Conservation (phyloP, 1,284 basidiomycete genomes). For the Apiotrichum siamense region DNA sequence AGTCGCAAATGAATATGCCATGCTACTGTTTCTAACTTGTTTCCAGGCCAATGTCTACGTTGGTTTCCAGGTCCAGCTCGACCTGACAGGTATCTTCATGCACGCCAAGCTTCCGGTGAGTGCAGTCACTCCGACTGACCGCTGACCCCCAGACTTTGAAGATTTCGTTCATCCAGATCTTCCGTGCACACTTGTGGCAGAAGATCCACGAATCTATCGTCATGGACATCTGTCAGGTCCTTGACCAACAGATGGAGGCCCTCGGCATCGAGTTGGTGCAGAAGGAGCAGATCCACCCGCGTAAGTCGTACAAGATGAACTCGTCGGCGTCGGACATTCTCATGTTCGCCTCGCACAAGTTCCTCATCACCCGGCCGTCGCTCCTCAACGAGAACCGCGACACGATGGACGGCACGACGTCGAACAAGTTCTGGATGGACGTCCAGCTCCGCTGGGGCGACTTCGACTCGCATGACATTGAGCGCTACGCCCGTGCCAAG, state of each 20-base stretch:
- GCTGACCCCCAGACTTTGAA: conserved; percentile 68
- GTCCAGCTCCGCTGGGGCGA: conserved; percentile 98
- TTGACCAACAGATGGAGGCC: conserved; percentile 97
- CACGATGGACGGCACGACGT: conserved; percentile 91
- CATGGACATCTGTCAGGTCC: conserved; percentile 88
- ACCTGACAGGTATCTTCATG: conserved; percentile 76
- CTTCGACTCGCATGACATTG: conserved; percentile 97
- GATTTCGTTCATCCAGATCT: conserved; percentile 91
- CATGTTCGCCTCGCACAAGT: conserved; percentile 95
- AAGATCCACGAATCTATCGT: conserved; percentile 63
- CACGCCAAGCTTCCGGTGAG: conserved; percentile 79
- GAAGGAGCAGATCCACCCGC: conserved; percentile 63
- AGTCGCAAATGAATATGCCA: too few species aligned
- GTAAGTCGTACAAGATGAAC: conserved; percentile 99
- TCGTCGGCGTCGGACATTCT: conserved; percentile 89
- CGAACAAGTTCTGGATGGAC: conserved; percentile 99
- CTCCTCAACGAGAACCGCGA: conserved; percentile 95
- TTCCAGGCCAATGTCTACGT: conserved; percentile 58
- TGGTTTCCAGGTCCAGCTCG: conserved; percentile 66
- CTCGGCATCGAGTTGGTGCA: conserved; percentile 98
- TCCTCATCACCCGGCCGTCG: conserved; percentile 96
- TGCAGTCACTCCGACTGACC: not conserved
- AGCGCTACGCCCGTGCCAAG: conserved; percentile 94
- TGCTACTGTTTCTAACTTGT: not conserved
- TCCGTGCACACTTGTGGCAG: conserved; percentile 99